phyloP scores from a whole-genome alignment of 352 stramenopile genomes.

The Phytophthora ramorum region DNA sequence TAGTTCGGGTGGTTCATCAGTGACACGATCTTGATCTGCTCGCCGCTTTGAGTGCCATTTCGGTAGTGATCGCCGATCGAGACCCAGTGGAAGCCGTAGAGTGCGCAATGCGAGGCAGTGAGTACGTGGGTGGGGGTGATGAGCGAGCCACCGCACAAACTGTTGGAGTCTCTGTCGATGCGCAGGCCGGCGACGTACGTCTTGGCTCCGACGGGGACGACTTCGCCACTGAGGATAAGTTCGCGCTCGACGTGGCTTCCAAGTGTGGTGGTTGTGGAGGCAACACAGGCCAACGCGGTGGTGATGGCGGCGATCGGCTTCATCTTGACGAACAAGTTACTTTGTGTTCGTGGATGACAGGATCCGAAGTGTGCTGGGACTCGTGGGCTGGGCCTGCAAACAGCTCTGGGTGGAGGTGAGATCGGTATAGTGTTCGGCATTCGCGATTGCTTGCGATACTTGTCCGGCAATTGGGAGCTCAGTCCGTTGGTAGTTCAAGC shows the following conservation, averaged over 20 bases:
- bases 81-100: not conserved
- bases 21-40: slow-evolving; percentile 23
- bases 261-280: not conserved
- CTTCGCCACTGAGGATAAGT: slow-evolving; percentile 44
- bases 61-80: slow-evolving; percentile 13
- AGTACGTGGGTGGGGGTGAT: slow-evolving; percentile 23
- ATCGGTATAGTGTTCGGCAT: too few species aligned
- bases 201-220: slow-evolving; percentile 38
- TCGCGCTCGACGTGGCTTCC: slow-evolving; percentile 8
- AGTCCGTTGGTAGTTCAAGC: too few species aligned
- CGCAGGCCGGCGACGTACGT: slow-evolving; percentile 38
- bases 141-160: slow-evolving; percentile 15
- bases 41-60: slow-evolving; percentile 18
- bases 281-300: not conserved
- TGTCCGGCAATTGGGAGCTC: too few species aligned
- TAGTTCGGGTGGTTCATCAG: slow-evolving; percentile 29
- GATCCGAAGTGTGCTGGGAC: too few species aligned
- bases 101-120: slow-evolving; percentile 12
- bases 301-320: not conserved
- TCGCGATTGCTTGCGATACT: too few species aligned
- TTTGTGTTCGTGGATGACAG: not conserved
- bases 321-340: not conserved
- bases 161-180: slow-evolving; percentile 8
- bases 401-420: too few species aligned
- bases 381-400: too few species aligned